Evolutionary conservation across 2,329 filamentous ascomycete genomes (phyloP), one percentile per base, ranked within the genome.

Genomic region (Dactylonectria macrodidyma): DNA sequence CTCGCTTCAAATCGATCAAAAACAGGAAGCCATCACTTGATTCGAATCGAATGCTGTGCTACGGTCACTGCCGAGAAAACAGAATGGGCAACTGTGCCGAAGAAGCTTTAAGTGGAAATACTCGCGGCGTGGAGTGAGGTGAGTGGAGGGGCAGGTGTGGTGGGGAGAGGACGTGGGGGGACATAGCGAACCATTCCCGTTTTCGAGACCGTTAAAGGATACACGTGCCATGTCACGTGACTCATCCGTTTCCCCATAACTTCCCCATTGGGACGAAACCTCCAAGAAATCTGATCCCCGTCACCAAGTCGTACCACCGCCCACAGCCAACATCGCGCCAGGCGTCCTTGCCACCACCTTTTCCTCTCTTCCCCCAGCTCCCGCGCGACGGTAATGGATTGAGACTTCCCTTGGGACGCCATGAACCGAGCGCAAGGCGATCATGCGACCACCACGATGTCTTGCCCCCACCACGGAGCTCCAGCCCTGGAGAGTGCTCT

Each of bases 371-470:
- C 26, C 7, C 26, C 24, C 19, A 26, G 41, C 44, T 55, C 62
- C 47, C 41, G 62, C 67, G 66, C 58, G 59, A 48, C 57, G 65
- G 68, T 67, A 71, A 76, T 77, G 73, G 75, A 78, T 67, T 77
- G 70, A 78, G 66, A 30, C 68, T 68, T 55, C 71, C 34, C 66
- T 54, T 56, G 70, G 50, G 64, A 73, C 71, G 73, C 75, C 74
- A 78, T 79, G 76, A 76, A 75, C 71, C 68, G 66, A 71, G 71
- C 71, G 70, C 64, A 68, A 71, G 74, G 72, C 74, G 76, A 79
- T 68, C 64, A 79, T 79, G 78, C 77, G 77, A 78, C 77, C 76
- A 74, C 71, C 76, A 77, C 67, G 76, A 78, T 73, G 76, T 68
- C 71, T 78, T 63, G 62, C 72, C 71, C 75, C 71, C 66, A 73